phyloP scores from a whole-genome alignment of 179 eudicot species.

The Amaranthus tricolor region DNA sequence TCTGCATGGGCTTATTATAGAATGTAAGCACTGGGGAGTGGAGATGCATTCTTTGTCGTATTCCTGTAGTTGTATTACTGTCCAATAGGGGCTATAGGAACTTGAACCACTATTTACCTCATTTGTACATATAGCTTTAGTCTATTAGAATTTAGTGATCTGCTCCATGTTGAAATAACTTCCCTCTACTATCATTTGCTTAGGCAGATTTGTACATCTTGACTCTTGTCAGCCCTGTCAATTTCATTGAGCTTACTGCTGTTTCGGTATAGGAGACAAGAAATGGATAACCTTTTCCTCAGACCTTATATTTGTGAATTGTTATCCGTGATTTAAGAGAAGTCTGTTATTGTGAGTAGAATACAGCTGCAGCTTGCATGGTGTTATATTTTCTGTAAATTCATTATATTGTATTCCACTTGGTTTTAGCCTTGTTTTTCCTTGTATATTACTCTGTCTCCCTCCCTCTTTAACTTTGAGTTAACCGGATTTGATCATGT shows the following conservation, averaged over 20 bases:
- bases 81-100: neutral
- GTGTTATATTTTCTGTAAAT: no score
- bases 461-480: no score
- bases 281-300: neutral
- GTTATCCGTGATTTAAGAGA: neutral
- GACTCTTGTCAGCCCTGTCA: neutral
- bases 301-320: neutral
- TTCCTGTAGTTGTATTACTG: neutral
- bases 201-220: neutral
- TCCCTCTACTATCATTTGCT: neutral
- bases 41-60: neutral
- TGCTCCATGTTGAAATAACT: neutral
- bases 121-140: neutral
- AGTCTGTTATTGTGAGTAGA: no score
- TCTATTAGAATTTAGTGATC: neutral
- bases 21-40: no score
- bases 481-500: no score
- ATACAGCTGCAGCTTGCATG: no score
- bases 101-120: neutral
- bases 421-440: no score
- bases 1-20: neutral
- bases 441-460: no score
- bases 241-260: neutral
- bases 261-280: neutral
- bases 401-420: no score